Evolutionary conservation across 2,329 filamentous ascomycete genomes (phyloP), one percentile per base, ranked within the genome.

Genomic region (Monilinia polystroma): DNA sequence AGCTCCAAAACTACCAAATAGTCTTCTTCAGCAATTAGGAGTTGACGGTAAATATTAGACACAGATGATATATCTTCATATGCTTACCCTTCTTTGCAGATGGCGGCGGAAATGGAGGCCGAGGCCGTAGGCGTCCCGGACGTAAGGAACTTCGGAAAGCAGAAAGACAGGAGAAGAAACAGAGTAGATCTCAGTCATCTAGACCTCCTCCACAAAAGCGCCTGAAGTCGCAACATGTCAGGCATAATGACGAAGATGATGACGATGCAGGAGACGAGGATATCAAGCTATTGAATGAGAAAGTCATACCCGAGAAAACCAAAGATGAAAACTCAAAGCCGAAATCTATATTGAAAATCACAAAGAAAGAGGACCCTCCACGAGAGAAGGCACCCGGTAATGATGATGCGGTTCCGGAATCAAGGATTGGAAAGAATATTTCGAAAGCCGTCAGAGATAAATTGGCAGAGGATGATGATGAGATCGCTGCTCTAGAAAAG

Each of bases 401-500:
- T 6, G 41, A 66, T 3, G 29, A 69, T 49, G 60, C 59, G 7
- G 18, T 47, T 12, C 10, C 26, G 16, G 43, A 60, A n/a, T 62
- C 60, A 26, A 32, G 14, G 1, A 43, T 67, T 11, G 71, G 70
- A 4, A 65, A 69, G n/a, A 68, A 64, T 16, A 55, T 75, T 14
- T 70, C 75, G 18, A 73, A 59, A 53, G 67, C 71, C 63, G 80
- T 87, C n/a, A 86, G 83, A 74, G 84, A 88, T 4, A 87, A 85
- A 72, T 80, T 97, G 5, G 88, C 86, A 0, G 83, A 91, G 69
- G 94, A 99, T 67, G 93, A 98, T 74, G 91, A 88, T 2, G 92
- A 97, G 72, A 98, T 99, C 72, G 89, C 90, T 26, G 88, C 88
- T 3, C 81, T 97, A 43, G 95, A 99, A 79, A 93, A 89, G 77